phyloP scores from a whole-genome alignment of 306 rosid genomes.

The Arachis hypogaea region DNA sequence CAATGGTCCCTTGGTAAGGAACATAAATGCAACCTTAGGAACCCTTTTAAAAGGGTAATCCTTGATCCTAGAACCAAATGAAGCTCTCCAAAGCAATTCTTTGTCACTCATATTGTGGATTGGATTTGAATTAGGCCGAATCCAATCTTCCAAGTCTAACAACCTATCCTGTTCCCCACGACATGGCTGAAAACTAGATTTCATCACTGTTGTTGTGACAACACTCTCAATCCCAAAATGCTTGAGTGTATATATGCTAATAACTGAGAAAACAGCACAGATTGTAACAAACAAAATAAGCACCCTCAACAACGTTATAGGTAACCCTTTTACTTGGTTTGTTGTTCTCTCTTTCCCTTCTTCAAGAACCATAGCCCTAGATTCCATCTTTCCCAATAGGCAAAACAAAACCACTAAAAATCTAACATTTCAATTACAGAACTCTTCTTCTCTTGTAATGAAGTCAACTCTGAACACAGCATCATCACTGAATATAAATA shows the following conservation, averaged over 20 bases:
- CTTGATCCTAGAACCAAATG: constrained; percentile 64
- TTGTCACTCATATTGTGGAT: constrained; percentile 78
- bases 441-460: constrained; percentile 4
- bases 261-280: constrained; percentile 64
- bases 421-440: constrained; percentile 27
- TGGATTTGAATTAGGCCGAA: constrained; percentile 61
- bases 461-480: constrained; percentile 1
- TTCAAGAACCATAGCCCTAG: constrained; percentile 67
- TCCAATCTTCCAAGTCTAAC: constrained; percentile 61
- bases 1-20: constrained; percentile 91
- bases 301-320: constrained; percentile 60
- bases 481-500: constrained; percentile 18
- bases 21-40: constrained; percentile 94
- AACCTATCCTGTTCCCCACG: constrained; percentile 42
- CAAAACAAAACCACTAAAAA: background rate
- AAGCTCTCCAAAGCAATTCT: constrained; percentile 83
- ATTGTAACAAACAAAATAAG: constrained; percentile 66
- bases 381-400: constrained; percentile 59
- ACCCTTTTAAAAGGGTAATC: constrained; percentile 75
- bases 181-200: constrained; percentile 70
- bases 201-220: constrained; percentile 49
- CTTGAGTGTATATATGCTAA: constrained; percentile 72
- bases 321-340: constrained; percentile 64
- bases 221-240: constrained; percentile 69
- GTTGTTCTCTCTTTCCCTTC: constrained; percentile 75